Conservation (phyloP, 1,139 yeast species). For the Taphrina sp. region DNA sequence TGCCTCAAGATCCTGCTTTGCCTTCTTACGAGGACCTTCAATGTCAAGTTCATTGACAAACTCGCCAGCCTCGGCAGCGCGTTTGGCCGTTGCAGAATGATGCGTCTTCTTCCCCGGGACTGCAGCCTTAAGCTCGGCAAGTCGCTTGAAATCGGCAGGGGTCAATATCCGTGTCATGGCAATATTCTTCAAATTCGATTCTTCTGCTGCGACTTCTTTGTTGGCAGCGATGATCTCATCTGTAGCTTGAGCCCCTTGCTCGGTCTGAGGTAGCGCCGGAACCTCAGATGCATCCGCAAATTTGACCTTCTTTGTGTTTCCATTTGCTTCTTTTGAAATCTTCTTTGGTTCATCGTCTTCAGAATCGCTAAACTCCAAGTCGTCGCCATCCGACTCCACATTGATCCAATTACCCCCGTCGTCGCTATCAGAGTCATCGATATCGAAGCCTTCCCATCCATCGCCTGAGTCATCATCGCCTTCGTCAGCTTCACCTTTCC, state of each 20-base stretch:
- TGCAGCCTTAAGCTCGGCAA: slow-evolving; percentile 72
- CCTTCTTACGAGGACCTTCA: slow-evolving; percentile 72
- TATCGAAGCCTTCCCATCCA: slow-evolving; percentile 53
- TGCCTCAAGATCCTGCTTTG: slow-evolving; percentile 85
- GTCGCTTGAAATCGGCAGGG: slow-evolving; percentile 95
- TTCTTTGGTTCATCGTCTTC: slow-evolving; percentile 49
- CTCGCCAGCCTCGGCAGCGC: slow-evolving; percentile 47
- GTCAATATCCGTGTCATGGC: slow-evolving; percentile 78
- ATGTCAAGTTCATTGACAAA: slow-evolving; percentile 74
- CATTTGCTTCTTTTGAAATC: neutral
- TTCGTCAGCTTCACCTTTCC: slow-evolving; percentile 44
- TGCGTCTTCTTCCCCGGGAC: slow-evolving; percentile 31
- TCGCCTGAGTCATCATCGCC: slow-evolving; percentile 62
- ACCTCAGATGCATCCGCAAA: slow-evolving; percentile 44
- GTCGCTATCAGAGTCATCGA: slow-evolving; percentile 43
- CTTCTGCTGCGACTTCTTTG: slow-evolving; percentile 39
- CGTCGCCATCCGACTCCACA: slow-evolving; percentile 57
- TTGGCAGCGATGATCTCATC: slow-evolving; percentile 31
- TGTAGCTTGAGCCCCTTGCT: slow-evolving; percentile 33
- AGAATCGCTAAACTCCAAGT: slow-evolving; percentile 47
- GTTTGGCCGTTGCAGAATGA: slow-evolving; percentile 17
- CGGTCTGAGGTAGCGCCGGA: slow-evolving; percentile 39
- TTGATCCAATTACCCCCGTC: slow-evolving; percentile 56
- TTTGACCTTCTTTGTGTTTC: slow-evolving; percentile 37
- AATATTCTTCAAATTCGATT: slow-evolving; percentile 51